phyloP scores from a whole-genome alignment of 208 protist genomes.

The Willaertia magna region DNA sequence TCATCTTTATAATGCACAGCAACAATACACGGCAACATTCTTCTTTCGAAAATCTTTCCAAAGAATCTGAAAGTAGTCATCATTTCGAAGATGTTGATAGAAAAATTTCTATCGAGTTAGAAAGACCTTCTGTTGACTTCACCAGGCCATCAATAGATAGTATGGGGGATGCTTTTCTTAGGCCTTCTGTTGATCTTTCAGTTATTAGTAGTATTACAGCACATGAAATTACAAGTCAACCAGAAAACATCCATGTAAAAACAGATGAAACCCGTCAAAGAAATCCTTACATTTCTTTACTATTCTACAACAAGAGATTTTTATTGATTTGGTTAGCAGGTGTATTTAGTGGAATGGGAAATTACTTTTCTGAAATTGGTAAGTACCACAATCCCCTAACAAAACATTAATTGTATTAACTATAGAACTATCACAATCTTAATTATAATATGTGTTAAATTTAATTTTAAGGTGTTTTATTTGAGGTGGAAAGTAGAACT shows the following conservation, averaged over 20 bases:
- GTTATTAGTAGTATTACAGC: background rate
- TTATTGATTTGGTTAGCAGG: background rate
- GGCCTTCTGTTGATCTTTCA: background rate
- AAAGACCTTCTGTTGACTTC: no score
- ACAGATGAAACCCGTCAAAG: background rate
- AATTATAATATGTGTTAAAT: background rate
- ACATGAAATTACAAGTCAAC: background rate
- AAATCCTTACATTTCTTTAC: background rate
- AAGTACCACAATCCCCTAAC: background rate
- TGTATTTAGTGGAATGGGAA: background rate
- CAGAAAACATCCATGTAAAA: background rate
- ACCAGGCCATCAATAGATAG: no score
- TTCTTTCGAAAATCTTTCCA: no score
- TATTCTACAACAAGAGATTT: background rate
- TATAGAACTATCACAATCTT: no score
- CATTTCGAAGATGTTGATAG: no score
- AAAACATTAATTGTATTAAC: no score
- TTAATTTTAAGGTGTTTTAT: background rate
- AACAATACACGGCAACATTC: no score
- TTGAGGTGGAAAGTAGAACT: background rate
- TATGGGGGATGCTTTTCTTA: background rate
- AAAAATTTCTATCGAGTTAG: no score
- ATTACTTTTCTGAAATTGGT: background rate
- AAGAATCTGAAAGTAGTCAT: no score
- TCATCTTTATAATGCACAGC: no score